These are phyloP conservation scores for Zostera marina DNA, from an alignment of 116 monocot genomes.

Conservation along the genomic window DNA sequence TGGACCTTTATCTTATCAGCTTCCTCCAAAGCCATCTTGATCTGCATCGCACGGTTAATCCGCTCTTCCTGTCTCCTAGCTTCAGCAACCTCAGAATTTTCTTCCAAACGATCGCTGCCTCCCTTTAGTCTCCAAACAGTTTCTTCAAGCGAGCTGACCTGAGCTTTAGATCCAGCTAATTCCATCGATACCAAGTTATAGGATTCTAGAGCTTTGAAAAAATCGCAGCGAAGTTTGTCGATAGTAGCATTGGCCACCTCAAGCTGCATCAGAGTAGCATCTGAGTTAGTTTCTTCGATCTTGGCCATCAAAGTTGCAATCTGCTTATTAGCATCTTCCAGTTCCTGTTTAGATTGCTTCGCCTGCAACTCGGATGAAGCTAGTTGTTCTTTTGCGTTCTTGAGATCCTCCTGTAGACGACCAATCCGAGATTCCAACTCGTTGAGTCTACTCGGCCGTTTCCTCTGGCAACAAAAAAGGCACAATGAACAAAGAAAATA, in stretches of 20 bases:
- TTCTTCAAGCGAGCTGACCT: conserved; percentile 15
- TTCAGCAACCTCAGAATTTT: conserved; percentile 21
- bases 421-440: conserved; percentile 49
- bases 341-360: conserved; percentile 35
- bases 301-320: conserved; percentile 15
- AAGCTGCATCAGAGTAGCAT: conserved; percentile 38
- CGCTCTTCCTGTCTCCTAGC: conserved; percentile 34
- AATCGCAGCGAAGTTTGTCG: conserved; percentile 28
- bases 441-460: conserved; percentile 20
- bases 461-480: conserved; percentile 29
- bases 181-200: conserved; percentile 25
- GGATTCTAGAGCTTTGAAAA: conserved; percentile 22
- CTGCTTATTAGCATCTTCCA: conserved; percentile 47
- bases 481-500: too few species aligned
- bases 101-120: neutral
- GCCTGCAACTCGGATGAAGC: conserved; percentile 35
- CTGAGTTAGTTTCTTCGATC: conserved; percentile 34
- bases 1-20: conserved; percentile 24
- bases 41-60: conserved; percentile 20
- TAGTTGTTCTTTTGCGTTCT: conserved; percentile 69
- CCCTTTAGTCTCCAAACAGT: neutral
- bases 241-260: conserved; percentile 39
- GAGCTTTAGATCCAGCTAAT: conserved; percentile 37
- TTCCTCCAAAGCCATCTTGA: conserved; percentile 21
- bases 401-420: conserved; percentile 60